Percentiles rank a stretch among this genome's conserved stretches.
phyloP scores from a whole-genome alignment of 2,329 filamentous ascomycete species.

The Colletotrichum plurivorum region DNA sequence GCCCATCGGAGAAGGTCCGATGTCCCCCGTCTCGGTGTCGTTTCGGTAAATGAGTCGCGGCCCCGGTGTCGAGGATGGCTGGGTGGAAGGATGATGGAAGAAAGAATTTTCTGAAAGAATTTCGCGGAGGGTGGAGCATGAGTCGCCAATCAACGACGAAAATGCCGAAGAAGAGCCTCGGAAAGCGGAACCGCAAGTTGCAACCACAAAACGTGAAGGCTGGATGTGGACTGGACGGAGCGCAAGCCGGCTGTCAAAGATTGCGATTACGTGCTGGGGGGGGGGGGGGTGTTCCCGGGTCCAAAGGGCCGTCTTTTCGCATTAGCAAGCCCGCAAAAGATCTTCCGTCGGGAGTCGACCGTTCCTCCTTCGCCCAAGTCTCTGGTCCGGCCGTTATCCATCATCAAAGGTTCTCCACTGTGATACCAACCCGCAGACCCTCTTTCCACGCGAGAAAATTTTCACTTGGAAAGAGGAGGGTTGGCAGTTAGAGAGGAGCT shows the following conservation, averaged over 20 bases:
- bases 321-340: neutral
- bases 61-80: conserved; percentile 5
- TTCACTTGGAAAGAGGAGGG: no score
- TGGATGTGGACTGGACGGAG: conserved; percentile 6
- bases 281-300: neutral
- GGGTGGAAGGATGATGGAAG: neutral
- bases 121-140: conserved; percentile 10
- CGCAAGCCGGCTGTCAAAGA: conserved; percentile 8
- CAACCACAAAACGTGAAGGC: neutral
- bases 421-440: conserved; percentile 3
- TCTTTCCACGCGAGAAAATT: neutral
- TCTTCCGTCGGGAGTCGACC: neutral
- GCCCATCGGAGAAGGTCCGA: conserved; percentile 20
- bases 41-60: conserved; percentile 24
- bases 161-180: conserved; percentile 30
- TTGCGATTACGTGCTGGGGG: neutral
- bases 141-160: conserved; percentile 2
- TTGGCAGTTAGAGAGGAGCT: conserved; percentile 11
- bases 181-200: neutral
- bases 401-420: neutral
- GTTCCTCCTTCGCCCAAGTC: neutral
- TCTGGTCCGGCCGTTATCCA: neutral
- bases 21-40: conserved; percentile 21
- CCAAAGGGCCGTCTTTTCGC: conserved; percentile 11
- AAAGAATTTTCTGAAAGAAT: conserved; percentile 12